Percentiles rank a stretch among this genome's conserved stretches.
phyloP scores from a whole-genome alignment of 345 rosid genomes.

The Anacardium occidentale region DNA sequence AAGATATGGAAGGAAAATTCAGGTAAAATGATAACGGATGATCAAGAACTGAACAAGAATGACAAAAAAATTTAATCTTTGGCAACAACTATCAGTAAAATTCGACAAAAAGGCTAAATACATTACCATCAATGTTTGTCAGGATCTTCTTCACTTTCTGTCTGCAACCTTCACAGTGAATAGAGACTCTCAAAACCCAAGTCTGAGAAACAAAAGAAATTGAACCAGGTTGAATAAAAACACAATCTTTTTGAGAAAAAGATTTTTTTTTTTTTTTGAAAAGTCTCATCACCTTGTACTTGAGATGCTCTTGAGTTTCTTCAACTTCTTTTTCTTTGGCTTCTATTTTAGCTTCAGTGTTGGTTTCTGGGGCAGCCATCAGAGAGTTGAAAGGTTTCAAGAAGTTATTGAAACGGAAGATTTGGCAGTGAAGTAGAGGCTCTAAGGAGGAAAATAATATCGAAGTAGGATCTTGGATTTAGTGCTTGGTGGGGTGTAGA shows the following conservation, averaged over 20 bases:
- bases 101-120: slow-evolving; percentile 2
- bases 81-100: not conserved
- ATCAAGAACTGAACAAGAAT: slow-evolving; percentile 2
- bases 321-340: slow-evolving; percentile 24
- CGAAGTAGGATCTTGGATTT: slow-evolving; percentile 18
- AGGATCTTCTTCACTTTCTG: slow-evolving; percentile 71
- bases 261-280: too few relatives aligned
- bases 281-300: slow-evolving; percentile 49
- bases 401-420: not conserved
- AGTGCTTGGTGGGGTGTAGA: slow-evolving; percentile 26
- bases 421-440: not conserved
- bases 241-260: not conserved
- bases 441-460: slow-evolving; percentile 10
- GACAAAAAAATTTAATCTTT: not conserved
- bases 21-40: not conserved
- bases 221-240: not conserved
- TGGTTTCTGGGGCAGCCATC: slow-evolving; percentile 29
- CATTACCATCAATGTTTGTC: slow-evolving; percentile 55
- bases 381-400: not conserved
- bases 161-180: slow-evolving; percentile 91
- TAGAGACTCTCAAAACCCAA: slow-evolving; percentile 59
- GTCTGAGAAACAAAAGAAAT: slow-evolving; percentile 36
- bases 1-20: not conserved
- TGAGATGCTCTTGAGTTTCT: slow-evolving; percentile 44
- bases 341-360: slow-evolving; percentile 19